Base-by-base conservation (phyloP, 2,329 filamentous ascomycete genomes). In the Blastomyces percursus region DNA sequence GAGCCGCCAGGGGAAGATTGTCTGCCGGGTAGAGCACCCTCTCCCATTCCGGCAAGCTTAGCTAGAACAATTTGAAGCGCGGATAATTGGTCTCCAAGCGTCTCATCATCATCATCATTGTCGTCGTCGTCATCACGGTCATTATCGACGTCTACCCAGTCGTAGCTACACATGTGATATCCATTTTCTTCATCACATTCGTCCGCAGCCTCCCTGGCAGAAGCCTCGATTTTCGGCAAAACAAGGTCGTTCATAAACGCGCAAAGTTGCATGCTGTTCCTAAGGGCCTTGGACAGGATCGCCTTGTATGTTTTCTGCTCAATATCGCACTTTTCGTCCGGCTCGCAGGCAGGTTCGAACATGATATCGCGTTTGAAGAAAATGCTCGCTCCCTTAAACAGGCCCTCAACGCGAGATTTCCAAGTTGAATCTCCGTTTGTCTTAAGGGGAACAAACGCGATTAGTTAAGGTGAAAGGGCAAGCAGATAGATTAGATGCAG, bases 271-370 rank as follows among this genome's bases (percentile, higher is more conserved):
- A 79, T 74, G 1, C 83, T 81, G 21, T 76, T 77, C 0, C 83
- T 80, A 71, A 87, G 74, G 84, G 86, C 91, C 54, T 88, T 85
- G 32, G 84, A 75, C 32, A 90, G 78, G 72, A 90, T 91, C 12
- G 86, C 88, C 76, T 91, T 91, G 83, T 91, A 91, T 57, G 81
- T 85, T 69, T 82, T 82, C 76, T 91, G 87, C 72, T 91, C 88
- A 66, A 80, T 80, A 75, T 90, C 83, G 79, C 89, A 92, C 32
- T 77, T 78, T 62, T 76, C 75, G 63, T 74, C 74, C 8, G 73
- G 75, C 76, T 91, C 88, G 76, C 89, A 92, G 38, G 83, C 82
- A 65, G 80, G 79, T 75, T 91, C 88, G 68, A 80, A 82, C 71
- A 89, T 81, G 71, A 90, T 74, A 68, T 82, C 77, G 21, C 73